These are phyloP conservation scores for Neopestalotiopsis clavispora DNA, from an alignment of 2,329 filamentous ascomycete species.

Conservation along the genomic window DNA sequence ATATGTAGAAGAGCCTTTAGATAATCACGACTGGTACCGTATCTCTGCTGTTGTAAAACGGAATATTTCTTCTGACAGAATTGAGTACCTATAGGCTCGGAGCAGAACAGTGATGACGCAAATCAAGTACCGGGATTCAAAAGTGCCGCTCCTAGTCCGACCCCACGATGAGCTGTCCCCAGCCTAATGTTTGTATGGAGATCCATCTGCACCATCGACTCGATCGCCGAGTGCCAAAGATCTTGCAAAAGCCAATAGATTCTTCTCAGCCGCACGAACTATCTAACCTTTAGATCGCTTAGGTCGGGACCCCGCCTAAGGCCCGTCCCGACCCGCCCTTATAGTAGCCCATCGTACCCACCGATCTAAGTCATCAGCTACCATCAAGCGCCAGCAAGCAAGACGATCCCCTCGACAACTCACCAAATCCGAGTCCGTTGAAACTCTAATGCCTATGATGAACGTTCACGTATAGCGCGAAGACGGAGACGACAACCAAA, in stretches of 20 bases:
- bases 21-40: neutral
- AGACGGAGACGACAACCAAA: neutral
- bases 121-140: neutral
- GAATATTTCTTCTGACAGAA: neutral
- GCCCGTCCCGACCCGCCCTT: neutral
- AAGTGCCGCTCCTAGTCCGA: neutral
- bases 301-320: neutral
- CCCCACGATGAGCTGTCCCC: neutral
- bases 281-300: neutral
- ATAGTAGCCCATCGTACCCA: neutral
- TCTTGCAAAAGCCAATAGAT: neutral
- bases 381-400: neutral
- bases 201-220: neutral
- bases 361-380: neutral
- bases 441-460: neutral
- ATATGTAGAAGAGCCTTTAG: neutral
- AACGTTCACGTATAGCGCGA: neutral
- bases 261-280: neutral
- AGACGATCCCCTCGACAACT: neutral
- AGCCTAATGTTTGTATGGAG: neutral
- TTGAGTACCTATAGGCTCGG: no score
- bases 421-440: neutral
- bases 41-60: no score
- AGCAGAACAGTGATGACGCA: neutral
- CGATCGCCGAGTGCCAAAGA: neutral